Base-by-base conservation (phyloP, 306 rosid genomes). In the Neltuma alba region DNA sequence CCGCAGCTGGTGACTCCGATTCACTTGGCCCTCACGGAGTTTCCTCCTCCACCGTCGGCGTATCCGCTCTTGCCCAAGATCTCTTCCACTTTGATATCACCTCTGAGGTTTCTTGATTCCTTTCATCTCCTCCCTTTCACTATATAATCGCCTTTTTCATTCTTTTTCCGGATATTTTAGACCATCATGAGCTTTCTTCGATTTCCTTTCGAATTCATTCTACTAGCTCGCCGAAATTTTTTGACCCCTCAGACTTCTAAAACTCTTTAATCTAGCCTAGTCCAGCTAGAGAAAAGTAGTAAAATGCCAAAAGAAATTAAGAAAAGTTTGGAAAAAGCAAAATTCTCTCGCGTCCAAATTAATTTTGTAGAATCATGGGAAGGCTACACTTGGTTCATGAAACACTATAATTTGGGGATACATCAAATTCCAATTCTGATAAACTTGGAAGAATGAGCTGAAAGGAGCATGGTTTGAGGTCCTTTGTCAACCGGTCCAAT, bases 41-140 rank as follows among this genome's bases (percentile, higher is more conserved):
- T 0, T 82, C 98, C 11, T 81, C 93, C 10, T 57, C 92, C 79
- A 81, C 87, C 60, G 92, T 78, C 27, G 92, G 92, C 61, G 86
- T 92, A 6, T 42, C 74, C 6, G 74, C 74, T 6, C 55, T 69
- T 41, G 89, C 92, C 60, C 93, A 78, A 5, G 98, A 93, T 83
- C 81, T 93, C 88, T 88, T 87, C 67, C 84, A 91, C 82, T 95
- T 92, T 55, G 94, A 91, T 58, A 91, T 72, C 83, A 93, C 91
- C 76, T 88, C 97, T 27, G 92, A 95, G 98, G 99, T 95, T 50
- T 14, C 2, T 67, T 9, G 0, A 9, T 66, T 37, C 21, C 6
- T 40, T 42, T 7, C 23, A 12, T 13, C n/a, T 14, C 14, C 55
- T 30, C 30, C 13, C 1, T 44, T 63, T 25, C 31, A 15, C 37